Evolutionary conservation across 1,284 basidiomycete genomes (phyloP).

Genomic region (Pyrrhoderma noxium): DNA sequence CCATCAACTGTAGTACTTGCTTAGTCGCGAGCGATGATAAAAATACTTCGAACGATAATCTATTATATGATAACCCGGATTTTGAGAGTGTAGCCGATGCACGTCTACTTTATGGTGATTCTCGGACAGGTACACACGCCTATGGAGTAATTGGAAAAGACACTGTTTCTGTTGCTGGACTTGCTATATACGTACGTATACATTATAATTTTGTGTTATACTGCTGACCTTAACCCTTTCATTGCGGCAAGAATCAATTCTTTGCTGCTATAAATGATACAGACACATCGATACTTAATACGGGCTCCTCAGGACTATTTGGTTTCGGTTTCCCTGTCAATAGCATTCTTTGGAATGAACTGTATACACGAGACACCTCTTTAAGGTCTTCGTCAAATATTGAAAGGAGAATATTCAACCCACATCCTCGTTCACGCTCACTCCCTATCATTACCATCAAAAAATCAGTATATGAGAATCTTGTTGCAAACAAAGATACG

Average conservation of each 20-base stretch:
- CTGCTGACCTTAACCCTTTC: constrained; percentile 1
- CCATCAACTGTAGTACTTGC: constrained; percentile 37
- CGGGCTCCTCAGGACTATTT: constrained; percentile 43
- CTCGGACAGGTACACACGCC: constrained; percentile 45
- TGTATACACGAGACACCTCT: constrained; percentile 1
- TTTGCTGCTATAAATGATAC: constrained; percentile 51
- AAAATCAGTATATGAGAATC: not conserved
- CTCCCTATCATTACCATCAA: not conserved
- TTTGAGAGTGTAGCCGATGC: constrained; percentile 24
- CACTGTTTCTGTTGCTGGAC: constrained; percentile 36
- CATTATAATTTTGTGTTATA: not conserved
- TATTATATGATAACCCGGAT: not conserved
- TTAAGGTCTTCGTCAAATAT: not conserved
- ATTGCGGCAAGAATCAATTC: constrained; percentile 38
- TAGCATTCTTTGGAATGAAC: constrained; percentile 14
- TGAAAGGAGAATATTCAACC: not conserved
- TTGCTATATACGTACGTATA: constrained; percentile 28
- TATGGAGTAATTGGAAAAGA: constrained; percentile 43
- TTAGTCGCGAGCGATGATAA: constrained; percentile 34
- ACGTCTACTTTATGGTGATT: constrained; percentile 47
- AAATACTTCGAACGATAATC: too few relatives aligned
- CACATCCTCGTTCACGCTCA: not conserved
- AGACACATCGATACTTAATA: constrained; percentile 39
- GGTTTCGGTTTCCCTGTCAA: constrained; percentile 54
- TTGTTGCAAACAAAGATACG: not conserved